Base-by-base conservation (phyloP, 129 eudicot species). In the Centella asiatica region DNA sequence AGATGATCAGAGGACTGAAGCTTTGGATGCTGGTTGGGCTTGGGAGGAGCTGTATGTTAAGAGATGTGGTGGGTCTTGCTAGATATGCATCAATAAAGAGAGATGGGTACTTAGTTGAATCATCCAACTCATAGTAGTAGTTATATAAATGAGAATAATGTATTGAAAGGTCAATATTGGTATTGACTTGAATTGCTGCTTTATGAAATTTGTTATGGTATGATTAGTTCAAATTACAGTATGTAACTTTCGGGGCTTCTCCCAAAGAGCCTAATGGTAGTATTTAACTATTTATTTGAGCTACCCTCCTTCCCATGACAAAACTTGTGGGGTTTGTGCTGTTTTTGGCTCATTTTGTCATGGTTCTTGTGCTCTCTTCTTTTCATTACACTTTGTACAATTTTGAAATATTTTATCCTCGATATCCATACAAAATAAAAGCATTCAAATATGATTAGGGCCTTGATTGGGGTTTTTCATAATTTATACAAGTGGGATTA, bases 251-350 rank as follows among this genome's bases (percentile, higher is more conserved):
- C 25, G 59, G 64, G 57, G 40, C 67, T 64, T 81, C 69, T 83
- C 66, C 80, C 78, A 74, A 80, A 60, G 84, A 57, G 80, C 65
- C 61, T 45, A 14, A 25, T n/a, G n/a, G n/a, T n/a, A n/a, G n/a
- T n/a, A n/a, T n/a, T n/a, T n/a, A n/a, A n/a, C n/a, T n/a, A n/a
- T 8, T 31, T 34, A 57, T 66, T 23, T 56, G 54, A 47, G 64
- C 11, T 17, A 24, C 40, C 56, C 18, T 25, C 32, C 17, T 5
- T 1, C 18, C 47, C 11, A 33, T 34, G 27, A n/a, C n/a, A n/a
- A n/a, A n/a, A n/a, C 11, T 23, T 8, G 49, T 37, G 61, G 61
- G 70, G 48, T 34, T 61, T 40, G 66, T 42, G 66, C 52, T 61
- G 0, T 22, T n/a, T 65, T 49, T 33, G 59, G 59, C 48, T 36